A percentile compares a stretch with the other conserved stretches of the same genome.
phyloP scores from a whole-genome alignment of 83 land plant genomes.

The Thuja plicata region DNA sequence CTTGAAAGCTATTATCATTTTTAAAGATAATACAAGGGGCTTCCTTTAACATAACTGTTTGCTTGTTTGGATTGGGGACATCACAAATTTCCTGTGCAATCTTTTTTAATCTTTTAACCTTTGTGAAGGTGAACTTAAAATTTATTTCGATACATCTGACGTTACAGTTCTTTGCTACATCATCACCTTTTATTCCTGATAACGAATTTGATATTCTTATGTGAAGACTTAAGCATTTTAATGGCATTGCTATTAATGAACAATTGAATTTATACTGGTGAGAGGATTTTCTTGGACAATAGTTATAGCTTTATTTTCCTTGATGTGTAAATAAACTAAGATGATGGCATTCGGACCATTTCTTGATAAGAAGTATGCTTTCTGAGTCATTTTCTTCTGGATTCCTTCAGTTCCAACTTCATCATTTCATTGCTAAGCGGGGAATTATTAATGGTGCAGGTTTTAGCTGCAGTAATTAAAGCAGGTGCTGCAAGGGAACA shows the following conservation, averaged over 20 bases:
- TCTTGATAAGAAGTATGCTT: not conserved
- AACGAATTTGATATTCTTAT: not conserved
- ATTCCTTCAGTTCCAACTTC: not conserved
- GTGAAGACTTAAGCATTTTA: not conserved
- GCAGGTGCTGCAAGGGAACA: constrained; percentile 99
- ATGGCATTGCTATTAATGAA: not conserved
- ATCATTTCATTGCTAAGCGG: not conserved
- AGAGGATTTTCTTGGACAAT: not conserved
- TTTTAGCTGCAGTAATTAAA: constrained; percentile 97
- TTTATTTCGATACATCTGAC: not conserved
- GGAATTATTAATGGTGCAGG: constrained; percentile 49
- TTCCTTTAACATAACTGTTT: too few species aligned
- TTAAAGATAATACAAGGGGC: too few species aligned
- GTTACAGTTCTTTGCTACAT: not conserved
- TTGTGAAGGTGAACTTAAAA: not conserved
- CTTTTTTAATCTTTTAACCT: not conserved
- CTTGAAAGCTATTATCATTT: too few species aligned
- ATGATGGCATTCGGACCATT: not conserved
- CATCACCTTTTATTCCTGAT: not conserved
- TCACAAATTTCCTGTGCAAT: not conserved
- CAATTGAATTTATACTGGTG: not conserved
- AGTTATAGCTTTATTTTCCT: not conserved
- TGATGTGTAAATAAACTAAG: not conserved
- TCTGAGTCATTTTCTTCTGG: not conserved
- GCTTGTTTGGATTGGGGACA: too few species aligned